Conservation (phyloP, 1,284 basidiomycete species). For the Heterobasidion annosum region DNA sequence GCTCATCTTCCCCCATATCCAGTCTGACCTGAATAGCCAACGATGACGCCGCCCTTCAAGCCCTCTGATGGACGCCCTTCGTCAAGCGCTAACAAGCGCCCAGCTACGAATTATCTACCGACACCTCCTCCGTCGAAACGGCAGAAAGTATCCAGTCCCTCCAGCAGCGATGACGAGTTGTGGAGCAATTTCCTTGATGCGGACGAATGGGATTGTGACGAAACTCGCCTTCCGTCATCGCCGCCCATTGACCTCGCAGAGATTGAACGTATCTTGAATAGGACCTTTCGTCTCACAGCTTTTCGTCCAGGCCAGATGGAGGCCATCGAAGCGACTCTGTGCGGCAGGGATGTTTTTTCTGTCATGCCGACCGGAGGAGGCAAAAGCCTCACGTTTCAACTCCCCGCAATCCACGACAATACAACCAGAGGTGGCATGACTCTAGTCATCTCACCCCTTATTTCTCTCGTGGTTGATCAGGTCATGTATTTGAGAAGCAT, state of each 20-base stretch:
- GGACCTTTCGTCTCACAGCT: conserved; percentile 55
- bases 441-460: conserved; percentile 84
- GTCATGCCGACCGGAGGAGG: conserved; percentile 97
- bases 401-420: conserved; percentile 76
- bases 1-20: too few species aligned
- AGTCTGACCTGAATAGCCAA: too few species aligned
- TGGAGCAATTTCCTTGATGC: too few species aligned
- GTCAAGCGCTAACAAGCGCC: neutral
- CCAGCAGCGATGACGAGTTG: too few species aligned
- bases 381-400: conserved; percentile 81
- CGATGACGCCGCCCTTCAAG: too few species aligned
- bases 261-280: conserved; percentile 40
- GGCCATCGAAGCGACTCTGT: conserved; percentile 77
- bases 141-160: too few species aligned
- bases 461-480: conserved; percentile 91
- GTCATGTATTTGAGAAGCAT: conserved; percentile 68
- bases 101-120: too few species aligned
- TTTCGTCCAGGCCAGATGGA: conserved; percentile 87
- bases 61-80: too few species aligned
- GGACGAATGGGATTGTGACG: too few species aligned
- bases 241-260: too few species aligned
- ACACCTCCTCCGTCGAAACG: too few species aligned
- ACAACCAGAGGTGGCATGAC: conserved; percentile 80
- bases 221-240: too few species aligned
- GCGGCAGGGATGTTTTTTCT: conserved; percentile 85